phyloP scores from a whole-genome alignment of 2,329 filamentous ascomycete species.

The Lojkania enalia region DNA sequence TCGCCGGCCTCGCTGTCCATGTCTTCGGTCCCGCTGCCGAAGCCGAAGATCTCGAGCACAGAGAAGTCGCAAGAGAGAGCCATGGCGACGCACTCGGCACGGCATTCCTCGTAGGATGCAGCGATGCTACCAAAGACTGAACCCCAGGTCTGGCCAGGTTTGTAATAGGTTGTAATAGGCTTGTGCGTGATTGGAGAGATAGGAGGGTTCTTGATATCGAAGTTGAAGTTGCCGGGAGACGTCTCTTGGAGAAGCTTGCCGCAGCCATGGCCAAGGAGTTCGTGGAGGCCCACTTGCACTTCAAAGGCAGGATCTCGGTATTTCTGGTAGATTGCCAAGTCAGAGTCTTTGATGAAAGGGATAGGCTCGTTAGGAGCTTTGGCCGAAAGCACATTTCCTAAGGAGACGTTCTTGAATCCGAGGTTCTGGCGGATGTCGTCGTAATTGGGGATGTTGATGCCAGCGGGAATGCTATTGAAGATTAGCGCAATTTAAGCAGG shows the following conservation, averaged over 20 bases:
- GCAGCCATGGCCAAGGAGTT: slow-evolving; percentile 85
- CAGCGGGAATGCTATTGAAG: slow-evolving; percentile 57
- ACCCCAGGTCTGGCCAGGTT: slow-evolving; percentile 92
- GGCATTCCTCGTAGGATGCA: slow-evolving; percentile 90
- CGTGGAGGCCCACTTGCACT: slow-evolving; percentile 93
- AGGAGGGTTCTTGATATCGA: slow-evolving; percentile 80
- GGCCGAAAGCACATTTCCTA: slow-evolving; percentile 89
- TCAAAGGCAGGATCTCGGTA: slow-evolving; percentile 89
- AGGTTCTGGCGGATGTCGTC: slow-evolving; percentile 72
- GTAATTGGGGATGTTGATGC: slow-evolving; percentile 64
- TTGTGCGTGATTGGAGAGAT: slow-evolving; percentile 77
- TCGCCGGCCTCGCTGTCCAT: slow-evolving; percentile 79
- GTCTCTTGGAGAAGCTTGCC: slow-evolving; percentile 94
- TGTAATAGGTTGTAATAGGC: slow-evolving; percentile 85
- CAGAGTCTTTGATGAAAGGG: slow-evolving; percentile 80
- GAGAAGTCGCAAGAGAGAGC: slow-evolving; percentile 84
- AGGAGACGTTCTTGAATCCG: slow-evolving; percentile 90
- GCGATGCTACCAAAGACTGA: slow-evolving; percentile 87
- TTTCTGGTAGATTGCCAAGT: slow-evolving; percentile 77
- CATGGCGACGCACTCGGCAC: slow-evolving; percentile 94
- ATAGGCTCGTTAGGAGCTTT: slow-evolving; percentile 91
- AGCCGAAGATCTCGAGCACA: slow-evolving; percentile 88
- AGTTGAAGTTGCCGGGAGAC: slow-evolving; percentile 79
- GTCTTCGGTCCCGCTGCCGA: slow-evolving; percentile 74
- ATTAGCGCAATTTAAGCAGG: too few relatives aligned